Percentiles rank a stretch among this genome's conserved stretches.
Conservation (phyloP, 2,329 filamentous ascomycete genomes). For the Meredithiella fracta region DNA sequence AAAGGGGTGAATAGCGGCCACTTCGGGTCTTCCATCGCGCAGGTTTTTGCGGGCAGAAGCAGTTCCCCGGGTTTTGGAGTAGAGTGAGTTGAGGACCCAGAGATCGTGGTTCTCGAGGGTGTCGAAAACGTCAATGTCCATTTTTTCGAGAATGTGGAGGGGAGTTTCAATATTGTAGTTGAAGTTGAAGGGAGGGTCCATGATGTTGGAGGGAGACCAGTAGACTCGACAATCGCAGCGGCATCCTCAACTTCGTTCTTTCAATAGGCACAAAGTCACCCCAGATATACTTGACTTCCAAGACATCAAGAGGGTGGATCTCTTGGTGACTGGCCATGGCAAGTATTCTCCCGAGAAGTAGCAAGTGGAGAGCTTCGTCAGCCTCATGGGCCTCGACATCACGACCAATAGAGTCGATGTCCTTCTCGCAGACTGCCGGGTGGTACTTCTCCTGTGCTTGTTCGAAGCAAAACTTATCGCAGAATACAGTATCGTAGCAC, state of each 20-base stretch:
- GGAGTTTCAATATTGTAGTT: constrained; percentile 57
- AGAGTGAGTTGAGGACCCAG: constrained; percentile 82
- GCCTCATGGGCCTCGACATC: constrained; percentile 43
- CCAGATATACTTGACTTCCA: constrained; percentile 52
- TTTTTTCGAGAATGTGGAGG: constrained; percentile 64
- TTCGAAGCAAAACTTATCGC: constrained; percentile 41
- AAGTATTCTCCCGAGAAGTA: constrained; percentile 44
- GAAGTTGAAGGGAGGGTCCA: constrained; percentile 63
- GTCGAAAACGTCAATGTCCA: constrained; percentile 63
- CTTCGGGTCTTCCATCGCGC: constrained; percentile 68
- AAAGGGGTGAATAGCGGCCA: constrained; percentile 82
- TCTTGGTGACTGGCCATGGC: constrained; percentile 47
- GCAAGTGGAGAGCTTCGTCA: constrained; percentile 44
- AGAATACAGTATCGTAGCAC: constrained; percentile 51
- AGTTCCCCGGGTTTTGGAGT: constrained; percentile 82
- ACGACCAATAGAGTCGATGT: constrained; percentile 48
- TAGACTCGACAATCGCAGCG: constrained; percentile 3
- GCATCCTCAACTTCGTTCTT: constrained; percentile 23
- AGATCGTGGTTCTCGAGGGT: constrained; percentile 44
- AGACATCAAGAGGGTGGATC: constrained; percentile 45
- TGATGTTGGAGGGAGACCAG: constrained; percentile 32
- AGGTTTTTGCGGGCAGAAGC: constrained; percentile 69
- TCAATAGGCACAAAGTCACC: constrained; percentile 44
- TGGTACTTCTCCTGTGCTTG: constrained; percentile 45
- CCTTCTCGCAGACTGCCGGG: constrained; percentile 48